phyloP scores from a whole-genome alignment of 2,329 filamentous ascomycete species.

The Cladosporium sp. region DNA sequence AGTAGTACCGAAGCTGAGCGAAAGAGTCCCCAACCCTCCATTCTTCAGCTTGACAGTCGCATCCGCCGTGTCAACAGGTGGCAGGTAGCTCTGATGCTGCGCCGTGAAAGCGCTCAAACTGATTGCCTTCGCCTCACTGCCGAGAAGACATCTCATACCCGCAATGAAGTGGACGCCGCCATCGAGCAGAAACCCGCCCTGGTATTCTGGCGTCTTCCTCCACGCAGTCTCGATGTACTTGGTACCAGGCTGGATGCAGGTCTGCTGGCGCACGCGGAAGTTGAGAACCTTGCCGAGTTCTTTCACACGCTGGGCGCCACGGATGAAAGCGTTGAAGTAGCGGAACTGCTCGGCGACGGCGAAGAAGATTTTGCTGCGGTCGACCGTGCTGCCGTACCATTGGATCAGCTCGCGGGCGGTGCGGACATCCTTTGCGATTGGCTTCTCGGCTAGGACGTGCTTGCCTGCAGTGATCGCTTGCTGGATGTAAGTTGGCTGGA shows the following conservation, averaged over 20 bases:
- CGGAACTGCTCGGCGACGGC: constrained; percentile 70
- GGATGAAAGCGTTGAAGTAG: constrained; percentile 53
- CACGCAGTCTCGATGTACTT: constrained; percentile 56
- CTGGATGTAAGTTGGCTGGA: constrained; percentile 45
- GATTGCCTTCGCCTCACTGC: constrained; percentile 39
- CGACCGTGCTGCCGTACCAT: constrained; percentile 42
- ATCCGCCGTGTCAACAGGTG: constrained; percentile 63
- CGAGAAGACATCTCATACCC: constrained; percentile 56
- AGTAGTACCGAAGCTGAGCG: constrained; percentile 54
- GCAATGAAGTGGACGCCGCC: constrained; percentile 70
- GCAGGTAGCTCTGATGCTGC: constrained; percentile 53
- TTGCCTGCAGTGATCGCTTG: constrained; percentile 47
- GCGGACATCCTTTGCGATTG: constrained; percentile 50
- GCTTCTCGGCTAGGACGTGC: constrained; percentile 55
- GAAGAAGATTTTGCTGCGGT: constrained; percentile 39
- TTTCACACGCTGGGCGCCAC: constrained; percentile 47
- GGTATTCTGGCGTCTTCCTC: constrained; percentile 65
- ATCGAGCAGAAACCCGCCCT: constrained; percentile 73
- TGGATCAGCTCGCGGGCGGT: constrained; percentile 46
- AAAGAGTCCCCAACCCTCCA: constrained; percentile 54
- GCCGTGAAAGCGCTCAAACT: constrained; percentile 52
- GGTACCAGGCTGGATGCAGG: constrained; percentile 43
- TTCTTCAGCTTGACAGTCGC: constrained; percentile 52
- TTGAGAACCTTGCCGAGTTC: constrained; percentile 51
- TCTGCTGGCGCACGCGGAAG: constrained; percentile 48